Base-by-base conservation (phyloP, 2,329 filamentous ascomycete genomes). In the Nemania serpens region DNA sequence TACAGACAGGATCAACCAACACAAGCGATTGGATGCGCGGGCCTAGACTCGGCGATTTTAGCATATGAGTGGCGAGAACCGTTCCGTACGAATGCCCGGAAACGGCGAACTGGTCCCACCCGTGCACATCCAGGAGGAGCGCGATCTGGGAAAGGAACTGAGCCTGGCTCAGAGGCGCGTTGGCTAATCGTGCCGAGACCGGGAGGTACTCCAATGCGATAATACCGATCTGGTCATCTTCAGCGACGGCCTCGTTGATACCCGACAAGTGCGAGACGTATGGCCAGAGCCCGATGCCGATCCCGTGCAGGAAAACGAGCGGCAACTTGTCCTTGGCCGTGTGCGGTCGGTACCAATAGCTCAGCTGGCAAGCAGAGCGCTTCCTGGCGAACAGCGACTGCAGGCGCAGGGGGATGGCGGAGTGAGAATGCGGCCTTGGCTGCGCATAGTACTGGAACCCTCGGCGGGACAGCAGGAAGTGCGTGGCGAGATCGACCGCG, bases 221-320 rank as follows among this genome's bases (percentile, higher is more conserved):
- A 58, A 90, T 79, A 20, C 88, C 87, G n/a, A 88, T 75, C 58
- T 82, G 75, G 11, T 78, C 80, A 55, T 80, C 52, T 12, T 62
- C 65, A 1, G 65, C 68, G n/a, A 70, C 67, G 3, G 68, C 61
- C 33, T 73, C 63, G 63, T 80, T 78, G 41, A 90, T 73, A 51
- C 82, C 79, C 36, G 74, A 71, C 1, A 91, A 75, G 68, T 88
- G 88, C 15, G 75, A 72, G 12, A 81, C 76, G 66, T 91, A 89
- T 0, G 87, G 82, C 70, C 84, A 83, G 2, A 91, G 79, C 0
- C 89, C 88, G 59, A 91, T 80, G 43, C 88, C 88, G 50, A 91
- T 89, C 15, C 89, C 89, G 66, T 91, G 89, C 49, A 91, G 79
- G 74, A 90, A 91, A 3, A 91, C 74, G 7, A 91, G 74, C 0